Percentiles rank a stretch among this genome's conserved stretches.
These are phyloP conservation scores for Colletotrichum liriopes DNA, from an alignment of 2,329 filamentous ascomycete species.

Conservation along the genomic window DNA sequence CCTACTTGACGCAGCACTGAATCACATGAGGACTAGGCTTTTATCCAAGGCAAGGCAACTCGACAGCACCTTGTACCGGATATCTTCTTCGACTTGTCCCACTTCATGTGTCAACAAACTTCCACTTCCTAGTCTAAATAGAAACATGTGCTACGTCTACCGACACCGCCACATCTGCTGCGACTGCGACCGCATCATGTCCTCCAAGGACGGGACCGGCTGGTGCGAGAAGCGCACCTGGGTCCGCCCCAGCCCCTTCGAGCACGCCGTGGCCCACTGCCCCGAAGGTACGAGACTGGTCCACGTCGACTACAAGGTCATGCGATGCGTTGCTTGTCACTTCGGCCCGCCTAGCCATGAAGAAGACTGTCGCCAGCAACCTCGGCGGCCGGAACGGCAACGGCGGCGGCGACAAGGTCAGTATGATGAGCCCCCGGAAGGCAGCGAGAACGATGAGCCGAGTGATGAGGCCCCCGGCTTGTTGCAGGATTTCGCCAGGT, in stretches of 20 bases:
- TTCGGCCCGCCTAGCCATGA: background rate
- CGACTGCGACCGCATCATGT: background rate
- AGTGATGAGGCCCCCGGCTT: background rate
- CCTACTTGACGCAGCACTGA: background rate
- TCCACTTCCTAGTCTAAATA: too few species aligned
- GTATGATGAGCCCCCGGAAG: background rate
- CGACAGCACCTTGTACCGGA: too few species aligned
- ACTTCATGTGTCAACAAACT: background rate
- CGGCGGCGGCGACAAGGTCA: background rate
- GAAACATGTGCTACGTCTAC: conserved; percentile 1
- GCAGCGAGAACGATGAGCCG: background rate
- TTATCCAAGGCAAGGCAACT: too few species aligned
- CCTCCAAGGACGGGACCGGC: background rate
- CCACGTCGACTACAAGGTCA: background rate
- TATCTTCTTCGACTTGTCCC: background rate
- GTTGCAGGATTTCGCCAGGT: background rate
- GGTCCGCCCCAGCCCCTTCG: background rate
- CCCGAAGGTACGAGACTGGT: background rate
- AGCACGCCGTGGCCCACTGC: background rate
- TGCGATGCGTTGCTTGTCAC: background rate
- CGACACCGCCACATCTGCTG: conserved; percentile 7
- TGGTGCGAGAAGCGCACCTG: background rate
- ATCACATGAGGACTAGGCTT: background rate
- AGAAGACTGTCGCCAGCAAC: background rate
- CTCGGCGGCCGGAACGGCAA: background rate